Base-by-base conservation (phyloP, 768 basidiomycete genomes). In the Naganishia kalamii region DNA sequence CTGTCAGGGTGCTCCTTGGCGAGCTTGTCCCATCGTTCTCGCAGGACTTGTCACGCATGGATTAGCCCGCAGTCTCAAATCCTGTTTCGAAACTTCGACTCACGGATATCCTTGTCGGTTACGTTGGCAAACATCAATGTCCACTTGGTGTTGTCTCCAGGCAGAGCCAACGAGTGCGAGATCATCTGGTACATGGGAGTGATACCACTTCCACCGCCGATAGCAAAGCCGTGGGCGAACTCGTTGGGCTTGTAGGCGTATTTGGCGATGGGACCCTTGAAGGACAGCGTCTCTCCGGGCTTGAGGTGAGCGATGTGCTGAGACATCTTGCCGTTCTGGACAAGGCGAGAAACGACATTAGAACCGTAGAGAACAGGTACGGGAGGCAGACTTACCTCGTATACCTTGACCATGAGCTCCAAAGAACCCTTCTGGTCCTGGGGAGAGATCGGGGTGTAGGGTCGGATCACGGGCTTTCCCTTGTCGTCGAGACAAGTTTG, bases 121-220 rank as follows among this genome's bases (percentile, higher is more conserved):
- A 92, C 83, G 77, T 98, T 98, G 41, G 89, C 87, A 79, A 89
- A 98, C 71, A 99, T 80, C 62, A 98, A 82, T 50, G 87, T 94
- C 82, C 90, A 96, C 72, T 92, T 92, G 67, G 96, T 97, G 81
- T 87, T 90, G 85, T 98, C 96, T 72, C 90, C 86, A 0, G 85
- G 78, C 51, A 80, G 63, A 59, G 67, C 70, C 65, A 87, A 84
- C 10, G 90, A 87, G 75, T 92, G 85, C 47, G 81, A 81, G 48
- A 93, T 74, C 71, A 96, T 80, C 65, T 78, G 78, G 63, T 75
- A 79, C 75, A 79, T 77, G 40, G 79, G 79, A 0, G 80, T 81
- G 68, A 98, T 91, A 76, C 96, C 96, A 69, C 86, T 88, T 61
- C 96, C 96, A 60, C 96, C 96, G 35, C 90, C 90, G 71, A 98